Percentiles rank a stretch among this genome's conserved stretches.
These are phyloP conservation scores for Mortierella sp. DNA, from an alignment of 371 early-diverging fungal genomes.

Conservation along the genomic window DNA sequence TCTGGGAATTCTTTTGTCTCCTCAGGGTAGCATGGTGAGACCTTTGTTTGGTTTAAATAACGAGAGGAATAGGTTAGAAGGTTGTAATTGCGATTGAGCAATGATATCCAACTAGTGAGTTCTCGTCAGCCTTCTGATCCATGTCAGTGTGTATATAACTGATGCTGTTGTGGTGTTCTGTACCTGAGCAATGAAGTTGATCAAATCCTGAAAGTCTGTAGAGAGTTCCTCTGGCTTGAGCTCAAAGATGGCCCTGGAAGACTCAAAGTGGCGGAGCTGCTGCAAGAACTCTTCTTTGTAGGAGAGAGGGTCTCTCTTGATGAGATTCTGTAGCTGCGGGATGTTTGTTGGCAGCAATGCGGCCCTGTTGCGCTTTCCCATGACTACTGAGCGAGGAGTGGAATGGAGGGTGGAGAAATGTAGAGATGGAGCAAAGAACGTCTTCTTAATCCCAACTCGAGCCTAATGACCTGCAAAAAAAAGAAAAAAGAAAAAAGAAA, in stretches of 20 bases:
- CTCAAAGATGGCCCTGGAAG: conserved; percentile 86
- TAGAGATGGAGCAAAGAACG: background rate
- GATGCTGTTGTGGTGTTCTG: background rate
- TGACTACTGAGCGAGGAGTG: conserved; percentile 23
- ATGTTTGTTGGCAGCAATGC: conserved; percentile 85
- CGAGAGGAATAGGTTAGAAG: background rate
- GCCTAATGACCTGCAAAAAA: background rate
- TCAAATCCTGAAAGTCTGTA: conserved; percentile 85
- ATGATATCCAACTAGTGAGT: too few species aligned
- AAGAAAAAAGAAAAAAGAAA: conserved; percentile 15
- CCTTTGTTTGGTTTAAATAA: conserved; percentile 31
- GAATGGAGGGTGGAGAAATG: background rate
- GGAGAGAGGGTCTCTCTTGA: conserved; percentile 92
- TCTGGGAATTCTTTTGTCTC: conserved; percentile 84
- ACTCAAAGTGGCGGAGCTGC: conserved; percentile 93
- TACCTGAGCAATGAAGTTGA: conserved; percentile 91
- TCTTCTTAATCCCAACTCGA: background rate
- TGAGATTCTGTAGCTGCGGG: conserved; percentile 97
- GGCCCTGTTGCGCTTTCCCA: conserved; percentile 80
- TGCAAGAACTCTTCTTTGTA: conserved; percentile 95
- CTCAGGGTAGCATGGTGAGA: conserved; percentile 85
- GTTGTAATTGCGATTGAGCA: too few species aligned
- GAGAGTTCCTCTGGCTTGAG: conserved; percentile 90
- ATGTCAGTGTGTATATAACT: too few species aligned
- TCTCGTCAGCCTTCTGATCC: background rate